Conservation (phyloP, 116 monocot species). For the Cymodocea nodosa region DNA sequence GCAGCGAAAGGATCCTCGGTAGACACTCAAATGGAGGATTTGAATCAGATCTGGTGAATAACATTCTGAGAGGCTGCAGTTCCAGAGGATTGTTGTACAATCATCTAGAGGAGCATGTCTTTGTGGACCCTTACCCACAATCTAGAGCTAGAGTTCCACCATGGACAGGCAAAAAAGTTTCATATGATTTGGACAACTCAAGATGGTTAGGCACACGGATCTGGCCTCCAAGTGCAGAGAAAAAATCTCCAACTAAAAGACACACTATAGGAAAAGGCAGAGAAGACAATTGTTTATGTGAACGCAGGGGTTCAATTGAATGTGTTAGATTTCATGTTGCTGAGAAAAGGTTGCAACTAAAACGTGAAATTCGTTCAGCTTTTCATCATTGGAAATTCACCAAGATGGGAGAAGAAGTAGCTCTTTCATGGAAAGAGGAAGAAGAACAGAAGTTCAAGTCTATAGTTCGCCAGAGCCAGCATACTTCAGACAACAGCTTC, state of each 20-base stretch:
- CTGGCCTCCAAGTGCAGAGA: slow-evolving; percentile 43
- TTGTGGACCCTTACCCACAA: slow-evolving; percentile 29
- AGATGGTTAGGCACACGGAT: slow-evolving; percentile 77
- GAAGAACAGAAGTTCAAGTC: slow-evolving; percentile 64
- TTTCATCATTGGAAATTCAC: slow-evolving; percentile 63
- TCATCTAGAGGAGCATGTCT: slow-evolving; percentile 1
- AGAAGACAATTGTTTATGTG: slow-evolving; percentile 33
- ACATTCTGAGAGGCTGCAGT: slow-evolving; percentile 6
- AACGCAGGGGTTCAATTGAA: slow-evolving; percentile 36
- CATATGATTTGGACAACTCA: slow-evolving; percentile 14
- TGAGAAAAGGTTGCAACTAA: slow-evolving; percentile 59
- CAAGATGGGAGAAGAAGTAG: slow-evolving; percentile 88
- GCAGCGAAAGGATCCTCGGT: slow-evolving; percentile 22
- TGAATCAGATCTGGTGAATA: neutral
- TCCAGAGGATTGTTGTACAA: neutral
- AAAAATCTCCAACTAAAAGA: neutral
- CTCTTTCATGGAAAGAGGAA: slow-evolving; percentile 72
- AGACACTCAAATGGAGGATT: slow-evolving; percentile 4
- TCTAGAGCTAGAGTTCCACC: slow-evolving; percentile 30
- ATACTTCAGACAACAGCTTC: slow-evolving; percentile 19
- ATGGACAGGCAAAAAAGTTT: slow-evolving; percentile 20
- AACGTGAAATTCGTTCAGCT: slow-evolving; percentile 45
- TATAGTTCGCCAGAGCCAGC: slow-evolving; percentile 16
- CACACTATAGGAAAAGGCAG: slow-evolving; percentile 47
- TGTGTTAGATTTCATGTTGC: slow-evolving; percentile 80